Base-by-base conservation (phyloP, 2,329 filamentous ascomycete genomes). In the Atkinsonella hypoxylon region DNA sequence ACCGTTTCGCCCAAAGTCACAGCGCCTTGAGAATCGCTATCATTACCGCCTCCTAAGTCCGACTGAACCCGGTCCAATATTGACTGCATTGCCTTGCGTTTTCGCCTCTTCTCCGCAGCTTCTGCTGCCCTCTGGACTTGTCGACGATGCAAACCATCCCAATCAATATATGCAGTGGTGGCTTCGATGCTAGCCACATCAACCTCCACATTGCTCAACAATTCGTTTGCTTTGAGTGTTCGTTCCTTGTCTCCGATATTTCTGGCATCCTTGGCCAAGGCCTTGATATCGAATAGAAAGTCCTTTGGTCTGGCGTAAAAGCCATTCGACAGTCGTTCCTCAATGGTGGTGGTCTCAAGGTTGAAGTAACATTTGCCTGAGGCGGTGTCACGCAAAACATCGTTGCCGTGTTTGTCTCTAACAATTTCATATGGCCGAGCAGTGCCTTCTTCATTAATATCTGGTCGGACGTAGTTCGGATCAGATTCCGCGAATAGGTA, bases 321-420 rank as follows among this genome's bases (percentile, higher is more conserved):
- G 5, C 93, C 93, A 64, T 98, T 97, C 4, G 89, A 94, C 34
- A 98, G 74, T n/a, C 93, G 83, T 64, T 95, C 89, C 70, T 98
- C 93, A 49, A 98, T 96, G 1, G 86, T 91, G 3, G 85, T 85
- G 11, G 91, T 87, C 62, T 97, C 90, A 44, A 98, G 73, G 58
- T 98, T 98, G 72, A 96, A 97, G 66, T 84, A 97, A 65, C 90
- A 93, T 65, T 93, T 95, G 51, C 82, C 82, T 1, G 82, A 87
- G 2, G 77, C 76, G 5, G 80, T 82, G 56, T 97, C 87, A 39
- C 81, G 74, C 43, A 98, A 72, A 15, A 90, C 89, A 40, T 81
- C 75, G 11, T 85, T 81, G 9, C 86, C 90, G 56, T 93, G 79
- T 55, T 83, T 82, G 64, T 98, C 91, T 58, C 81, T 82, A 39